phyloP scores from a whole-genome alignment of 2,329 filamentous ascomycete species.

The Penicillium sp. region DNA sequence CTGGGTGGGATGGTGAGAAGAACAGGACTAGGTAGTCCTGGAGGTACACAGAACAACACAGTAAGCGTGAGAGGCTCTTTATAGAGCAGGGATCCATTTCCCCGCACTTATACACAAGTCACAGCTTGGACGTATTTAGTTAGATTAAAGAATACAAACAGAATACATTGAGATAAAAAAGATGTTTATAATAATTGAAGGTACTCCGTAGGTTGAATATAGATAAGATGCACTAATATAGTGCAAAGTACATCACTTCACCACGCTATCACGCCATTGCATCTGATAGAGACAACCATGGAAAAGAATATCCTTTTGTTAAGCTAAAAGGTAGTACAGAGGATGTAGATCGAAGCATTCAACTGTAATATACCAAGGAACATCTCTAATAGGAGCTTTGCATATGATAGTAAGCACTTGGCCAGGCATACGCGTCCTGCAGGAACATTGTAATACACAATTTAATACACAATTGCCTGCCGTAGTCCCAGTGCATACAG shows the following conservation, averaged over 20 bases:
- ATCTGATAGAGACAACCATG: too few relatives aligned
- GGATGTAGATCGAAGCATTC: too few relatives aligned
- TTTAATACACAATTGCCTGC: constrained; percentile 15
- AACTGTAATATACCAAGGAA: too few relatives aligned
- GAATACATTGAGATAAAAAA: too few relatives aligned
- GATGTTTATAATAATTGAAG: background rate
- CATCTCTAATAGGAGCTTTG: too few relatives aligned
- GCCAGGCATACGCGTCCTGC: constrained; percentile 19
- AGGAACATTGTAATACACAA: constrained; percentile 13
- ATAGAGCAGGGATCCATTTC: background rate
- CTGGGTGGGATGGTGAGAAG: background rate
- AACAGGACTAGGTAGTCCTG: background rate
- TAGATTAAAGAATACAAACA: background rate
- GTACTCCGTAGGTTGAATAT: too few relatives aligned
- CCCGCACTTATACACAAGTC: background rate
- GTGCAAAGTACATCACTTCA: too few relatives aligned
- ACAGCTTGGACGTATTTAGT: background rate
- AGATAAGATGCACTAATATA: too few relatives aligned
- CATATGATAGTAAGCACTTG: too few relatives aligned
- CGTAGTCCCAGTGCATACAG: background rate
- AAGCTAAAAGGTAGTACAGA: too few relatives aligned
- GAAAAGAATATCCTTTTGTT: too few relatives aligned
- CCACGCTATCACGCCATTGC: too few relatives aligned
- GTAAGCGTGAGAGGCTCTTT: background rate
- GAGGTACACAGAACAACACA: background rate